Evolutionary conservation across 1,284 basidiomycete genomes (phyloP).

Genomic region (Athelia psychrophila): DNA sequence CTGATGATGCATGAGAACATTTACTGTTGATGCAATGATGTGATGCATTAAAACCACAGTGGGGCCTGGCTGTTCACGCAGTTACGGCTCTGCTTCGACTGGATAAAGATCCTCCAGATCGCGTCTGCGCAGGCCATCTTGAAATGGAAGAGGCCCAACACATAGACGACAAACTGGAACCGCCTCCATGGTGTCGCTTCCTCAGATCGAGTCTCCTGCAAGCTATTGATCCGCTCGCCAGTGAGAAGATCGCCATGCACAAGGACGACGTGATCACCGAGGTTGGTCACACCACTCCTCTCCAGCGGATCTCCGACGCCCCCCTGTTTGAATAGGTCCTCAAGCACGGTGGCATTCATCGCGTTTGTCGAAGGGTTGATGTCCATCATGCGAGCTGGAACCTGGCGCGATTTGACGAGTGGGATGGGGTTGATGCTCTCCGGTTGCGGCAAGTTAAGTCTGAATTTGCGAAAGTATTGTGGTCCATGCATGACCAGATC

Average conservation of each 20-base stretch:
- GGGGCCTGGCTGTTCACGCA: too few relatives aligned
- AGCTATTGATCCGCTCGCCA: slow-evolving; percentile 10
- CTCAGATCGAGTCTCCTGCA: too few relatives aligned
- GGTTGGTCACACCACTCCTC: background rate
- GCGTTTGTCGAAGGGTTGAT: slow-evolving; percentile 12
- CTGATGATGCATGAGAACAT: too few relatives aligned
- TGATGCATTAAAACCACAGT: too few relatives aligned
- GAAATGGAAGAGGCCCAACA: slow-evolving; percentile 27
- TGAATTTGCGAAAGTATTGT: slow-evolving; percentile 6
- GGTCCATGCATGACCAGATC: slow-evolving; percentile 9
- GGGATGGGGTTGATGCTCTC: slow-evolving; percentile 10
- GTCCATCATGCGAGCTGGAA: slow-evolving; percentile 13
- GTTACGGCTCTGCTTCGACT: slow-evolving; percentile 4
- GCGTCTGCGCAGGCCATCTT: slow-evolving; percentile 31
- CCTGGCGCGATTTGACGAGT: slow-evolving; percentile 10
- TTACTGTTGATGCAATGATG: too few relatives aligned
- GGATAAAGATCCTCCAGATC: slow-evolving; percentile 20
- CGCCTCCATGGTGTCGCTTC: slow-evolving; percentile 12
- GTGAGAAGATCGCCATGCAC: too few relatives aligned
- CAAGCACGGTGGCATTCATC: slow-evolving; percentile 15
- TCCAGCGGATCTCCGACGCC: slow-evolving; percentile 5
- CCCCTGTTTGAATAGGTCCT: slow-evolving; percentile 11
- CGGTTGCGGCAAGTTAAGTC: slow-evolving; percentile 3
- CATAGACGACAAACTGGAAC: slow-evolving; percentile 20
- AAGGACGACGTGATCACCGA: slow-evolving; percentile 17